Conservation (phyloP, 805 yeast species). For the Metschnikowia reukaufii region DNA sequence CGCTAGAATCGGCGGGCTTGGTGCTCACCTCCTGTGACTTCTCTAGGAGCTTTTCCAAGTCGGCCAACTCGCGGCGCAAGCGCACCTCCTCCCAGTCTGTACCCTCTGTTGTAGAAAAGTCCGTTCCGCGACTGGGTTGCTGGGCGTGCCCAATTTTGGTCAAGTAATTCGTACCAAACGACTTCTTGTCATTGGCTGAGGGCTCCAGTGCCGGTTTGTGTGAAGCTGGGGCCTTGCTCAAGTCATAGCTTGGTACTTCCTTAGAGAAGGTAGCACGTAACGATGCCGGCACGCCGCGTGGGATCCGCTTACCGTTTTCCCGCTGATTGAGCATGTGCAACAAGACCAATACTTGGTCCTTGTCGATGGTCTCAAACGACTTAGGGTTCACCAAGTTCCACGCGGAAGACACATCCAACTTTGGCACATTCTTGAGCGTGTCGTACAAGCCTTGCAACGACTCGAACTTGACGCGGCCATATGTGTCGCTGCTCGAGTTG, state of each 20-base stretch:
- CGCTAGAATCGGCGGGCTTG: slow-evolving; percentile 9
- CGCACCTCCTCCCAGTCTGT: slow-evolving; percentile 93
- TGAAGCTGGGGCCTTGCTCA: slow-evolving; percentile 28
- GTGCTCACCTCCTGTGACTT: slow-evolving; percentile 41
- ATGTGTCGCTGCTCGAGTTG: slow-evolving; percentile 67
- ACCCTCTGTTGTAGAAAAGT: slow-evolving; percentile 69
- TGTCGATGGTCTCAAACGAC: slow-evolving; percentile 82
- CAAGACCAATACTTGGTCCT: slow-evolving; percentile 87
- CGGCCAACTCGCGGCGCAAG: slow-evolving; percentile 72
- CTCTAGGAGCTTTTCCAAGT: slow-evolving; percentile 64
- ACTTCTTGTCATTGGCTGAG: slow-evolving; percentile 24
- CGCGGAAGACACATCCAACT: slow-evolving; percentile 80
- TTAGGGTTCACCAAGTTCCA: slow-evolving; percentile 96
- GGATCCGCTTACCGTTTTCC: slow-evolving; percentile 79
- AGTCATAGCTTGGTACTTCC: slow-evolving; percentile 72
- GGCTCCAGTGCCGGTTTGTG: slow-evolving; percentile 17
- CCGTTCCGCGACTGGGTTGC: slow-evolving; percentile 53
- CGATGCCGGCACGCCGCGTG: slow-evolving; percentile 92
- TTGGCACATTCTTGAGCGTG: slow-evolving; percentile 71
- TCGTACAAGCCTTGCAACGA: slow-evolving; percentile 67
- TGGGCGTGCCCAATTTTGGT: slow-evolving; percentile 55
- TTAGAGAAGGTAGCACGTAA: slow-evolving; percentile 89
- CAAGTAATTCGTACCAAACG: slow-evolving; percentile 57
- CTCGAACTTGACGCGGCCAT: slow-evolving; percentile 77
- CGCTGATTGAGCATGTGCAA: slow-evolving; percentile 90